Percentiles rank a stretch among this genome's conserved stretches.
phyloP scores from a whole-genome alignment of 176 grass and related monocot species.

The Carex kokanica region DNA sequence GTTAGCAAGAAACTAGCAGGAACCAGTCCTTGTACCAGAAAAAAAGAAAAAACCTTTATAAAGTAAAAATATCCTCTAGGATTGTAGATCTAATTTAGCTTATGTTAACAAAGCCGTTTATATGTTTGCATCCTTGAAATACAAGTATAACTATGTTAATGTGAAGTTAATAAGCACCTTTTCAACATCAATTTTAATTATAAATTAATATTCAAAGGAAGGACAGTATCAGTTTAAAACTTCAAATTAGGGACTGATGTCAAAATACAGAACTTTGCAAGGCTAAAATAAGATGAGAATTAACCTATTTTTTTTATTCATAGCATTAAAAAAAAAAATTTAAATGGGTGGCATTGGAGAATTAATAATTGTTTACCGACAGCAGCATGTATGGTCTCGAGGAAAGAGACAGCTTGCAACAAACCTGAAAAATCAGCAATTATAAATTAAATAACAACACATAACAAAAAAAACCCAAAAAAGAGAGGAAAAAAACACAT shows the following conservation, averaged over 20 bases:
- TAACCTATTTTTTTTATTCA: not conserved
- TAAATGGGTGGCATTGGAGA: not conserved
- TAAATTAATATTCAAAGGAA: not conserved
- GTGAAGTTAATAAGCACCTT: not conserved
- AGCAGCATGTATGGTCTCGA: conserved; percentile 64
- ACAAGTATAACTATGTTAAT: not conserved
- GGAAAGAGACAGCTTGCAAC: conserved; percentile 55
- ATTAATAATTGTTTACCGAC: conserved; percentile 40
- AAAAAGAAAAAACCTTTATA: not conserved
- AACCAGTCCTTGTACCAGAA: conserved; percentile 55
- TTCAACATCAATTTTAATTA: not conserved
- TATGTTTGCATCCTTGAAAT: not conserved
- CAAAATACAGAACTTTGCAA: not conserved
- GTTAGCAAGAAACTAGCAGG: conserved; percentile 47
- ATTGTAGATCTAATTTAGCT: not conserved
- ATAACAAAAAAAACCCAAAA: not conserved
- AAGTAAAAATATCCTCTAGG: not conserved
- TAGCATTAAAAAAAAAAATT: not conserved
- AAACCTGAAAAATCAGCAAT: conserved; percentile 41
- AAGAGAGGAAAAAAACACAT: not conserved
- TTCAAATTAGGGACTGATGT: not conserved
- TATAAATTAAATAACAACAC: not conserved
- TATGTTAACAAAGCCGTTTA: not conserved
- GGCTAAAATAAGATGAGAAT: not conserved
- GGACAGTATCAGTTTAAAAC: not conserved